Conservation (phyloP, 768 basidiomycete species). For the Pulveroboletus ravenelii region DNA sequence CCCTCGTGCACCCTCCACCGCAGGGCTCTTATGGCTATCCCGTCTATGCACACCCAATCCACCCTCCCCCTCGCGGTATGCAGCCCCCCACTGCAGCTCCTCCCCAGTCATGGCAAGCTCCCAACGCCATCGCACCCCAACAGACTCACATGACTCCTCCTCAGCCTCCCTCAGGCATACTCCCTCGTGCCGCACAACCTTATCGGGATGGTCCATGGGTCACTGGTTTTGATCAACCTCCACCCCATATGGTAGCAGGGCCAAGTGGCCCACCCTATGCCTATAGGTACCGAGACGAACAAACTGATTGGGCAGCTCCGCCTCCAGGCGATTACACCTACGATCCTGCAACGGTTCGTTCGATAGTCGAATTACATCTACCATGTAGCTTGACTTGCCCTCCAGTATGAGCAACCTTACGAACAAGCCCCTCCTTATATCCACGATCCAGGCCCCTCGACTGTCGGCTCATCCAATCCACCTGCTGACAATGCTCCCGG, state of each 20-base stretch:
- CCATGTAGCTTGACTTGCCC: constrained; percentile 6
- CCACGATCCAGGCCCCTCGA: constrained; percentile 45
- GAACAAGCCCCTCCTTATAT: constrained; percentile 54
- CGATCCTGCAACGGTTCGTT: constrained; percentile 45
- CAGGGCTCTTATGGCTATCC: constrained; percentile 28
- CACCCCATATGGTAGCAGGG: constrained; percentile 44
- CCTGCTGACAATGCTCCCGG: constrained; percentile 21
- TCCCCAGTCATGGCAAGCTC: constrained; percentile 62
- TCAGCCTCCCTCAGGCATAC: constrained; percentile 41
- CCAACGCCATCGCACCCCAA: constrained; percentile 57
- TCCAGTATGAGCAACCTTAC: constrained; percentile 54
- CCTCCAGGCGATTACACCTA: constrained; percentile 49
- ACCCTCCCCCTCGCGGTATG: constrained; percentile 36
- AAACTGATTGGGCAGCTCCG: constrained; percentile 40
- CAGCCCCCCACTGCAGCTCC: constrained; percentile 45
- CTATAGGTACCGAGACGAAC: constrained; percentile 63
- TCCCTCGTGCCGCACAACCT: constrained; percentile 40
- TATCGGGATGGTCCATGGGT: constrained; percentile 57
- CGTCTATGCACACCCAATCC: constrained; percentile 40
- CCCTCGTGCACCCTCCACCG: constrained; percentile 29
- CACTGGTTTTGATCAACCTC: constrained; percentile 46
- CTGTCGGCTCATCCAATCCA: constrained; percentile 38
- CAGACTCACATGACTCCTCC: constrained; percentile 56
- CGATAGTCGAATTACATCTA: background rate
- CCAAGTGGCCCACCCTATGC: constrained; percentile 45